Base-by-base conservation (phyloP, 1,284 basidiomycete genomes). In the Ceratobasidium sp. region DNA sequence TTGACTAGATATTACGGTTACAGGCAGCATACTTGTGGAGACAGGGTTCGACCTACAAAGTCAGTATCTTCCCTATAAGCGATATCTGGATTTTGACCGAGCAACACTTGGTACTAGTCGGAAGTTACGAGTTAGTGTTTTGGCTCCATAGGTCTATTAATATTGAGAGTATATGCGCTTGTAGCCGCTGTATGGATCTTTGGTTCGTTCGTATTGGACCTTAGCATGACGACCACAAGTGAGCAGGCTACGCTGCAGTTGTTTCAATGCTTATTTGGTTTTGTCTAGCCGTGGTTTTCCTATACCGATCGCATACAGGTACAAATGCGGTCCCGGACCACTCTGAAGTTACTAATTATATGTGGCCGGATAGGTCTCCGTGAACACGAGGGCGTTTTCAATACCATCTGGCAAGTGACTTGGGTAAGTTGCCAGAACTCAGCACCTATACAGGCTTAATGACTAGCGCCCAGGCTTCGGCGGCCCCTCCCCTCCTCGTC, bases 141-240 rank as follows among this genome's bases (percentile, higher is more conserved):
- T 41, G 36, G 36, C 11, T 41, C 6, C 36, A 11, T 11, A 41
- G 11, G 11, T 11, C 36, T 11, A 24, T 24, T 4, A 11, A 41
- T 11, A 11, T 11, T 11, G 36, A 41, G 11, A 41, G 4, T 4
- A 4, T 11, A 11, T 44, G 33, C 17, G 15, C 6, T n/a, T 11
- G 33, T 27, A 60, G 57, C 41, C 31, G 57, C 57, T 4, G 24
- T 36, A 11, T 60, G 57, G 57, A 27, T 60, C 2, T 60, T 60
- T 60, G 41, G 19, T 27, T 36, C 57, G 57, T 60, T 60, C n/a
- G 36, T n/a, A 2, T 27, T 60, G 33, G 71, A 60, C 33, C 22
- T 41, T 7, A 6, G 57, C 9, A 60, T 60, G 57, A 14, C 57
- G 8, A 19, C 41, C 19, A 44, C 33, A 3, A 60, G 31, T 36